Evolutionary conservation across 331 rosid species (phyloP).

Genomic region (Telfairia occidentalis): DNA sequence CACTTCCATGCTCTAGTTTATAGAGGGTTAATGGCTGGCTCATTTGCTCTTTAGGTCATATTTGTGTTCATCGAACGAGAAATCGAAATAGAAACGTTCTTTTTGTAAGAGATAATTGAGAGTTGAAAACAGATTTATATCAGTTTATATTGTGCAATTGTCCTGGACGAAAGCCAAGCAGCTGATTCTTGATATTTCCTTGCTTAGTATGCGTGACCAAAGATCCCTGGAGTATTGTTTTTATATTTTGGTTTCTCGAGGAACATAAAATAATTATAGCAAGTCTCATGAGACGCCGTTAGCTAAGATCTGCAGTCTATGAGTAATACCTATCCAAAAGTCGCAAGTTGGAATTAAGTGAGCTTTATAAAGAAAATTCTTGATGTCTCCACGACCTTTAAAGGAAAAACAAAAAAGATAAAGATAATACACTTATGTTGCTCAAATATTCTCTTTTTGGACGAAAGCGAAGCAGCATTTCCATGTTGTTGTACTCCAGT

Average conservation of each 20-base stretch:
- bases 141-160: neutral
- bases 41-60: neutral
- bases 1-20: too few relatives aligned
- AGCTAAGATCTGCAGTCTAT: too few relatives aligned
- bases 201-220: neutral
- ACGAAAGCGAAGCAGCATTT: neutral
- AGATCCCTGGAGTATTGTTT: neutral
- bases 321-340: too few relatives aligned
- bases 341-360: too few relatives aligned
- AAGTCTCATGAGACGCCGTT: too few relatives aligned
- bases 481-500: neutral
- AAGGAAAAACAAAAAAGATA: too few relatives aligned
- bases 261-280: too few relatives aligned
- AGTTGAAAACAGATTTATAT: neutral
- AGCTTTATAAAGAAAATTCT: too few relatives aligned
- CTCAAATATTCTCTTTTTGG: neutral
- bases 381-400: too few relatives aligned
- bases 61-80: neutral
- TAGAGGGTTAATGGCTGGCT: neutral
- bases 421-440: neutral
- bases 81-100: neutral
- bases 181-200: neutral
- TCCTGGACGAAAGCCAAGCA: neutral
- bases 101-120: neutral
- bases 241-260: too few relatives aligned